phyloP scores from a whole-genome alignment of 306 rosid species.

The Prunus dulcis region DNA sequence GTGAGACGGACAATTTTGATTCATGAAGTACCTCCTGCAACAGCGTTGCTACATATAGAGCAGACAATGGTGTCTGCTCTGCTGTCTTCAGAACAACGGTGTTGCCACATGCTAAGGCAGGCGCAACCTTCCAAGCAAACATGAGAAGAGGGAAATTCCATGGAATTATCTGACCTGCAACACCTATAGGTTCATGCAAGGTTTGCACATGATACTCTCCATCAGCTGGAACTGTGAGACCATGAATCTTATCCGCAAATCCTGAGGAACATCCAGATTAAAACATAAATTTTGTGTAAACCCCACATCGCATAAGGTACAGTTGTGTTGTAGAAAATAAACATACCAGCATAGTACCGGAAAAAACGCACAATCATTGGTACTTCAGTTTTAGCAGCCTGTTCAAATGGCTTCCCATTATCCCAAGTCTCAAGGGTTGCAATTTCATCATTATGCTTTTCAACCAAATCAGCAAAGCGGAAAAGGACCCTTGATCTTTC shows the following conservation, averaged over 20 bases:
- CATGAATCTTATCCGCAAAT: constrained; percentile 96
- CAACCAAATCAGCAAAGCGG: constrained; percentile 81
- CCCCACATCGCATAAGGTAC: neutral
- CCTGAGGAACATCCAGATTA: constrained; percentile 40
- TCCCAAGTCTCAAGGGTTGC: constrained; percentile 96
- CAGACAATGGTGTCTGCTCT: constrained; percentile 94
- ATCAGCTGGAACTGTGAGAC: constrained; percentile 83
- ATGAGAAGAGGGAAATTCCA: constrained; percentile 96
- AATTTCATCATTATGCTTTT: constrained; percentile 64
- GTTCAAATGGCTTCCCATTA: constrained; percentile 87
- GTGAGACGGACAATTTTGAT: neutral
- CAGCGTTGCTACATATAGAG: constrained; percentile 58
- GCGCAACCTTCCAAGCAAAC: constrained; percentile 92
- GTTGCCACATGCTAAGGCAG: constrained; percentile 92
- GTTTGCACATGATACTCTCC: constrained; percentile 72
- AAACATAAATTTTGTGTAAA: neutral
- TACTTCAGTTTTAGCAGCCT: constrained; percentile 57
- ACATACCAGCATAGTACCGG: constrained; percentile 83
- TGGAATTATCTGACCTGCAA: constrained; percentile 93
- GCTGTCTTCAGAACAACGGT: constrained; percentile 79
- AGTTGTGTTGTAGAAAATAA: neutral
- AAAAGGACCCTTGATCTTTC: constrained; percentile 62
- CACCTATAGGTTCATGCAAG: constrained; percentile 94
- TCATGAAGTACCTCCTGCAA: constrained; percentile 62
- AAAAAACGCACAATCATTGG: constrained; percentile 67